Evolutionary conservation across 2,329 filamentous ascomycete species (phyloP).

Genomic region (Ophiocordyceps australis): DNA sequence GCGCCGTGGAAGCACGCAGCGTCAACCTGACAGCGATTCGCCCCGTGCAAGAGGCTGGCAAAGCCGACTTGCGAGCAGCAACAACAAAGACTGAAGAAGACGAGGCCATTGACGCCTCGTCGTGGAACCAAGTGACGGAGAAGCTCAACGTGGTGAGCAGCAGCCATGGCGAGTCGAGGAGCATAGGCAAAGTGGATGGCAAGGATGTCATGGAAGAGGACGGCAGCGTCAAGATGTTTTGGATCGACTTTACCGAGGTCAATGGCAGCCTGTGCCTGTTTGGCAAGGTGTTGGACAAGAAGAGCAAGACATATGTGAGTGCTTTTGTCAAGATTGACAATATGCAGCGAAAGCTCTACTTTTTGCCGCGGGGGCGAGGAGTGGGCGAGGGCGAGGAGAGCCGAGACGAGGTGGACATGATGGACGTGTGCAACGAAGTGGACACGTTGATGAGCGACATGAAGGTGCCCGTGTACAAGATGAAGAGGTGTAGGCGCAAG

Average conservation of each 20-base stretch:
- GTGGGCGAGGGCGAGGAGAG: slow-evolving; percentile 45
- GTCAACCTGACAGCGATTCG: slow-evolving; percentile 76
- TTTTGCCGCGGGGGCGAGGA: slow-evolving; percentile 58
- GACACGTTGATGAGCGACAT: slow-evolving; percentile 75
- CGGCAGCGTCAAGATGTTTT: slow-evolving; percentile 85
- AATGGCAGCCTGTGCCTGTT: slow-evolving; percentile 87
- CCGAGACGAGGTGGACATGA: slow-evolving; percentile 65
- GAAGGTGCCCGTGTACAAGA: slow-evolving; percentile 79
- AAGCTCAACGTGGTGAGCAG: slow-evolving; percentile 75
- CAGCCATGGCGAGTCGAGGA: slow-evolving; percentile 41
- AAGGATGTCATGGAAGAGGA: slow-evolving; percentile 85
- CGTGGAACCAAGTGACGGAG: slow-evolving; percentile 76
- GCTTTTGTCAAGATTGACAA: slow-evolving; percentile 96
- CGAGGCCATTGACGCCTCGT: slow-evolving; percentile 53
- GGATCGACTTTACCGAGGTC: slow-evolving; percentile 89
- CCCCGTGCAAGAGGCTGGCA: slow-evolving; percentile 49
- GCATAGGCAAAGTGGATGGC: slow-evolving; percentile 64
- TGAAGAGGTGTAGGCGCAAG: slow-evolving; percentile 76
- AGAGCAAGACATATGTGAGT: slow-evolving; percentile 61
- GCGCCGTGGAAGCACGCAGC: slow-evolving; percentile 46
- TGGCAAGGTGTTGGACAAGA: slow-evolving; percentile 88
- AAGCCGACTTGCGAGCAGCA: no score
- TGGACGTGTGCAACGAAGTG: slow-evolving; percentile 79
- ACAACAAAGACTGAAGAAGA: slow-evolving; percentile 29
- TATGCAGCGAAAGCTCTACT: slow-evolving; percentile 80